Evolutionary conservation across 2,329 filamentous ascomycete genomes (phyloP), one percentile per base, ranked within the genome.

Genomic region (Ophiostoma angusticollis): DNA sequence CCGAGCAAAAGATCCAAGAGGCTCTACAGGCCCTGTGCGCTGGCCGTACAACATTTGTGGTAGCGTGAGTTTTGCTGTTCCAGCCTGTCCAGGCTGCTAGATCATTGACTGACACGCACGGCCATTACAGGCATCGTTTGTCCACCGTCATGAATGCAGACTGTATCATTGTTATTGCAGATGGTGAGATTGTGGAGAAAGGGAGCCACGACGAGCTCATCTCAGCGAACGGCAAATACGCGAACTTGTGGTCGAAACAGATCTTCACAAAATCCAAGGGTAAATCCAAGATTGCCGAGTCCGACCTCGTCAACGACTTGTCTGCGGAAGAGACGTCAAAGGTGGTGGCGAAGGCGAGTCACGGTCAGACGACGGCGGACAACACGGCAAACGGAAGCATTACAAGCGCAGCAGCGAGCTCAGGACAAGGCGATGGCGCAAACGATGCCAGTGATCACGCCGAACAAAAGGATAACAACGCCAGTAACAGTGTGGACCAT

Each of bases 101-200:
- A 28, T 12, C 25, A 28, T 28, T 28, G 3, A 28, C 11, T 28
- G 14, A 28, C 25, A n/a, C n/a, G n/a, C n/a, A n/a, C n/a, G n/a
- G n/a, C n/a, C n/a, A 16, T 13, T 22, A 7, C 39, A 77, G 72
- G 0, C 79, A 83, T 53, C 70, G 79, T 9, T 60, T 84, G 18
- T 81, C 79, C 0, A 84, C 80, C 0, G 75, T 84, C 39, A 75
- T 79, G 61, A 77, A 78, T 46, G 76, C 78, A 3, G 75, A 82
- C 48, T 64, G 67, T 18, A 80, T 82, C 43, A 67, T 81, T 37
- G 78, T 82, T 9, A 65, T 83, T 31, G 65, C 71, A 31, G 64
- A 74, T 37, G 78, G 78, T 9, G 61, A 68, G 46, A 66, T 82
- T 35, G 62, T 72, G n/a, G 77, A 82, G 51, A 64, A 73, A 47